Evolutionary conservation across 257 asterid genomes (phyloP), one percentile per base, ranked within the genome.

Genomic region (Nyctanthes arbortristis): DNA sequence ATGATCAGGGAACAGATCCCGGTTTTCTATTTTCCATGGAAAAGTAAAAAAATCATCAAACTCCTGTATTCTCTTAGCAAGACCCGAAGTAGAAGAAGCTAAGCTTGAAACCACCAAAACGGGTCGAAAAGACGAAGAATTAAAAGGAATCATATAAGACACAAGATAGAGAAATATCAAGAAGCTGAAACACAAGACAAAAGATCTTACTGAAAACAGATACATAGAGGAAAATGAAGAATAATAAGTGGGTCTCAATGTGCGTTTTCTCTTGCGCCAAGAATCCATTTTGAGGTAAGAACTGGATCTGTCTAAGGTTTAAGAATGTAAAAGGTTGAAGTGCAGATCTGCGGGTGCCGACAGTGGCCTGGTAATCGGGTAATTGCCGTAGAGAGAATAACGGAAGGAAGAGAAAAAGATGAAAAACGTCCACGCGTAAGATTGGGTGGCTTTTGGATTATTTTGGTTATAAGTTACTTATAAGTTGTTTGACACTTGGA

Each of bases 1-100:
- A 71, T 94, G 97, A 72, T 94, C 97, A 40, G 97, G 93, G 66
- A 91, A 84, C 77, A 86, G 66, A 77, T 91, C 89, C 80, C 91
- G 61, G 80, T 83, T 84, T 82, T 91, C 92, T 1, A 88, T 68
- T 68, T 65, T 74, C 79, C 83, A 69, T 0, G 82, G 87, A 24
- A 75, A 63, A 5, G 58, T 22, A 18, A 62, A 37, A n/a, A 77
- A 69, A 36, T 73, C 58, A 35, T 71, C 73, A 72, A 83, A 81
- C 76, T 75, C 84, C 52, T 72, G 75, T 64, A 77, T 78, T 25
- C 91, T 66, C 49, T 82, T 62, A n/a, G 67, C 78, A 54, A 81
- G 43, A 52, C 61, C 67, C 1, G 77, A 39, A 45, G 55, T 61
- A 16, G 85, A 74, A 56, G 95, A 90, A 1, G 96, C 89, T 11